A percentile compares a stretch with the other conserved stretches of the same genome.
Evolutionary conservation across 208 protist genomes (phyloP).

Genomic region (Trypanosoma cruzi): DNA sequence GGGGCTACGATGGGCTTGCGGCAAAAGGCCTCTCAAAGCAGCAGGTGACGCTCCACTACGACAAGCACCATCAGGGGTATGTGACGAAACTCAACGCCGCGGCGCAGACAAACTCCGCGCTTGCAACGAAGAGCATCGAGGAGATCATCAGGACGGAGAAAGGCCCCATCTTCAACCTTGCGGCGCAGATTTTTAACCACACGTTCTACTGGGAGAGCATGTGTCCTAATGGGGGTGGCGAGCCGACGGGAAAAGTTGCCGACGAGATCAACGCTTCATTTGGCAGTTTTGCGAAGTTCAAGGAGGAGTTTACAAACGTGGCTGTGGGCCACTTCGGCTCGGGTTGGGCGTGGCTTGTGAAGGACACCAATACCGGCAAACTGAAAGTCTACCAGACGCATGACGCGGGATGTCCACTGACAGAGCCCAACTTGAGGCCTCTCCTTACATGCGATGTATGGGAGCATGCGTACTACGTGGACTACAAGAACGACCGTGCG

Average conservation of each 20-base stretch:
- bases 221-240: slow-evolving; percentile 59
- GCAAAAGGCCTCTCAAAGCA: slow-evolving; percentile 88
- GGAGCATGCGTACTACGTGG: slow-evolving; percentile 97
- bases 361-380: slow-evolving; percentile 78
- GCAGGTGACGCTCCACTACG: slow-evolving; percentile 91
- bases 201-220: slow-evolving; percentile 93
- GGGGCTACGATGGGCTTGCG: slow-evolving; percentile 67
- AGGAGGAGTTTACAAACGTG: slow-evolving; percentile 90
- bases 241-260: slow-evolving; percentile 59
- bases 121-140: slow-evolving; percentile 73
- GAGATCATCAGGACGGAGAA: slow-evolving; percentile 85
- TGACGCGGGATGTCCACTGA: slow-evolving; percentile 56
- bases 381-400: slow-evolving; percentile 84
- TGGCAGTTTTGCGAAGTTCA: slow-evolving; percentile 91
- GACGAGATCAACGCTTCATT: slow-evolving; percentile 82
- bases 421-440: slow-evolving; percentile 55
- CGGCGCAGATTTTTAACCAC: slow-evolving; percentile 95
- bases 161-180: slow-evolving; percentile 90
- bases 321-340: slow-evolving; percentile 93
- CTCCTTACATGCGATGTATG: slow-evolving; percentile 93
- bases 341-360: slow-evolving; percentile 95
- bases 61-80: slow-evolving; percentile 94
- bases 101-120: slow-evolving; percentile 53
- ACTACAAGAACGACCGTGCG: slow-evolving; percentile 93
- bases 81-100: slow-evolving; percentile 91